Base-by-base conservation (phyloP, 2,329 filamentous ascomycete species). In the Phaeosphaeria sp. region DNA sequence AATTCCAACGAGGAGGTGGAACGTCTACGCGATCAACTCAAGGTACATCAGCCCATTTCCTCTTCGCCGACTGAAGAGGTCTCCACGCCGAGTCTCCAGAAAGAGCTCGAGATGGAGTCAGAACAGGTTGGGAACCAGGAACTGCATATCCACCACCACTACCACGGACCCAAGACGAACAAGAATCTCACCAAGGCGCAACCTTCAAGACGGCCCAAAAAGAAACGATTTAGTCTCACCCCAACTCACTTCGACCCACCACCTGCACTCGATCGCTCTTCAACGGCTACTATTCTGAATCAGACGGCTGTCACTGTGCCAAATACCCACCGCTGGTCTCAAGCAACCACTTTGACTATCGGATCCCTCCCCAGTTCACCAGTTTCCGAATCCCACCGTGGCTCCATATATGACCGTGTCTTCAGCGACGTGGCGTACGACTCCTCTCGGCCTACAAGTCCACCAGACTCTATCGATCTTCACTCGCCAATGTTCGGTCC, bases 1-100 rank as follows among this genome's bases (percentile, higher is more conserved):
- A 93, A 87, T 73, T 97, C 94, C 2, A 96, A 98, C 71, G 91
- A 97, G 68, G 94, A 99, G 78, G 95, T 98, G 2, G 92, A 97
- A 73, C 86, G 85, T 44, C 79, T 99, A 20, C 85, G 94, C 23
- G 91, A 96, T 60, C 91, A 97, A 74, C 82, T 98, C 23, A 77
- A 90, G 59, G 85, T 87, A 47, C 92, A 97, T 72, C 91, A 95
- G 67, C 91, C 92, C 7, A 68, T 90, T 3, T 62, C 68, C 10
- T 53, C 65, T 1, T 69, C 71, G 6, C 70, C 67, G 4, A 53
- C 46, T 2, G 58, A 67, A 22, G 77, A 79, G 2, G 50, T 50
- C 13, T 43, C 59, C 3, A 58, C 69, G 52, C 77, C 80, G 1
- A 90, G 86, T 0, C 79, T 97, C 51, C 84, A 88, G 57, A 87